Conservation (phyloP, 2,329 filamentous ascomycete genomes). For the Penicillium hesseltinei region DNA sequence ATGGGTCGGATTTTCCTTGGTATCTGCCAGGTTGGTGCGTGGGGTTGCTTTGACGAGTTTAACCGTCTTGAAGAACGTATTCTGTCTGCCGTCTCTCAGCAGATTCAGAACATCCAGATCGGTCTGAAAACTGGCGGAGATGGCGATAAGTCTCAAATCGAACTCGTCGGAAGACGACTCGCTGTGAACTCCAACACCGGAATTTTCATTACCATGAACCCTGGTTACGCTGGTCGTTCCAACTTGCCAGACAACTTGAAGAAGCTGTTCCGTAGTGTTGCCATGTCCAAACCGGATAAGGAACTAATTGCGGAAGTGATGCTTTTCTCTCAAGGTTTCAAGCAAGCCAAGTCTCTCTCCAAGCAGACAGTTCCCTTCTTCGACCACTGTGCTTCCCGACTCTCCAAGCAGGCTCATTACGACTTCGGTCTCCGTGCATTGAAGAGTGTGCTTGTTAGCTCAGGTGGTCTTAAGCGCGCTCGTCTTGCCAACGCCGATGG, state of each 20-base stretch:
- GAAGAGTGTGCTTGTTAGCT: constrained; percentile 98
- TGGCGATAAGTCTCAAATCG: constrained; percentile 84
- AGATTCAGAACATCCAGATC: constrained; percentile 98
- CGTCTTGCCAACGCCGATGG: constrained; percentile 63
- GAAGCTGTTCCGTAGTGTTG: constrained; percentile 98
- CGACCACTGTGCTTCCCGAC: constrained; percentile 73
- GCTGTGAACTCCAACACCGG: constrained; percentile 89
- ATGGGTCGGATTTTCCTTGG: constrained; percentile 99
- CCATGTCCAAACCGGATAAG: constrained; percentile 99
- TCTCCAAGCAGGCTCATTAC: constrained; percentile 98
- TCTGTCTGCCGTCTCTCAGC: constrained; percentile 94
- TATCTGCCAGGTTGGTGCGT: constrained; percentile 97
- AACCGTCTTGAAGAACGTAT: constrained; percentile 98
- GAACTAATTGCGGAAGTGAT: constrained; percentile 99
- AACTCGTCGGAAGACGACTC: constrained; percentile 87
- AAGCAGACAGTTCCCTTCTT: constrained; percentile 98
- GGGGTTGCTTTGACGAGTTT: constrained; percentile 99
- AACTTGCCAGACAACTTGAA: constrained; percentile 99
- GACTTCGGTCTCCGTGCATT: constrained; percentile 96
- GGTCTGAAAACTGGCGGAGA: constrained; percentile 81
- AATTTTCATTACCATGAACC: constrained; percentile 99
- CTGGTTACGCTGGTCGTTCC: constrained; percentile 95
- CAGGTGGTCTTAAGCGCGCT: constrained; percentile 84
- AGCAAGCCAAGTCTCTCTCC: constrained; percentile 87
- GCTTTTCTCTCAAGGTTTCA: constrained; percentile 99